phyloP scores from a whole-genome alignment of 768 basidiomycete genomes.

The Boletus speciosus region DNA sequence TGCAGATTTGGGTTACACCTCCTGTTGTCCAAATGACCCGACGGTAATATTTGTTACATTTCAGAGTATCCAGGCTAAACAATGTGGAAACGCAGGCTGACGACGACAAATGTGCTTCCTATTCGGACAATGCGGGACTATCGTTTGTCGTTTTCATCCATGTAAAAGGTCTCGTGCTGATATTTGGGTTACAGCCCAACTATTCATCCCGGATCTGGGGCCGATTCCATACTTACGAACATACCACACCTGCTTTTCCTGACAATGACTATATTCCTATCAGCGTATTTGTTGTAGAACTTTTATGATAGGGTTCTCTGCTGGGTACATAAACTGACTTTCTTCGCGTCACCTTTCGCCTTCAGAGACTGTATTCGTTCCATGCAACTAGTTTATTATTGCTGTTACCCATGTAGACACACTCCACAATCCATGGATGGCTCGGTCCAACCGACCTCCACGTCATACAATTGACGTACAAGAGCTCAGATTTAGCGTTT shows the following conservation, averaged over 20 bases:
- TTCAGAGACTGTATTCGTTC: neutral
- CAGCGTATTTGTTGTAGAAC: conserved; percentile 17
- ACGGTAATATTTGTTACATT: conserved; percentile 37
- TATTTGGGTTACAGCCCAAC: conserved; percentile 26
- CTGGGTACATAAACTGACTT: neutral
- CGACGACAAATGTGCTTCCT: conserved; percentile 64
- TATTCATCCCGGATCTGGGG: conserved; percentile 24
- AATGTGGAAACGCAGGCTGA: conserved; percentile 30
- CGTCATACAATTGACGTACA: neutral
- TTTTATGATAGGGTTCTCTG: neutral
- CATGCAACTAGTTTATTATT: neutral
- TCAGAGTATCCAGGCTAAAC: conserved; percentile 1
- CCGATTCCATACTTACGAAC: conserved; percentile 9
- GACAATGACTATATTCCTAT: conserved; percentile 13
- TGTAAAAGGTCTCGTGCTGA: conserved; percentile 1
- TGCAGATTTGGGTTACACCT: conserved; percentile 49
- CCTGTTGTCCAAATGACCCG: conserved; percentile 73
- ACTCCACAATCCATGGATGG: neutral
- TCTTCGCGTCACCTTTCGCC: conserved; percentile 1
- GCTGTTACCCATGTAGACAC: neutral
- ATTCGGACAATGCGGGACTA: conserved; percentile 61
- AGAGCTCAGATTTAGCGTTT: neutral
- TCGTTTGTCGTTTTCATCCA: conserved; percentile 42
- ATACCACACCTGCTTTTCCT: conserved; percentile 21
- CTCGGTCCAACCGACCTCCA: neutral